These are phyloP conservation scores for Zalerion maritima DNA, from an alignment of 495 filamentous ascomycete genomes.

Conservation along the genomic window DNA sequence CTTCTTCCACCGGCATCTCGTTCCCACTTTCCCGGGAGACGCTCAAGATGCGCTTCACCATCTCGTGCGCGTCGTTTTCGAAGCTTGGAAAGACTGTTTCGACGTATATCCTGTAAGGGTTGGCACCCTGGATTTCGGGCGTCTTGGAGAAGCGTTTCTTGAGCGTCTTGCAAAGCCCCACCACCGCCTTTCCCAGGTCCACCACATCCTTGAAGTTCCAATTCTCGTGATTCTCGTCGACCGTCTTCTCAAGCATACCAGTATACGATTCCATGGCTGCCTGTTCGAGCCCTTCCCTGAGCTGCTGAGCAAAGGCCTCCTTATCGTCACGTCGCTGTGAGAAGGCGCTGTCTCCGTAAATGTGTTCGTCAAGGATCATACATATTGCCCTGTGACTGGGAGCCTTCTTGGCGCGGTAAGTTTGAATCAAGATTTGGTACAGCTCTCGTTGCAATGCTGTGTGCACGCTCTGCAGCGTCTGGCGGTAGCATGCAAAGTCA, in stretches of 20 bases:
- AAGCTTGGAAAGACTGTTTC: constrained; percentile 77
- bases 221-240: constrained; percentile 58
- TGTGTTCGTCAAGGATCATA: constrained; percentile 70
- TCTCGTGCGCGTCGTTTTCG: constrained; percentile 69
- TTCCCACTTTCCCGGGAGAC: constrained; percentile 48
- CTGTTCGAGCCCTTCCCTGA: constrained; percentile 55
- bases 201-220: constrained; percentile 84
- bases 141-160: constrained; percentile 84
- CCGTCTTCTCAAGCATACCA: constrained; percentile 50
- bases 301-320: constrained; percentile 49
- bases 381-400: constrained; percentile 65
- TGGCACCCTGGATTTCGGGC: constrained; percentile 80
- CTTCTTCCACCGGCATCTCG: constrained; percentile 76
- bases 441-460: constrained; percentile 78
- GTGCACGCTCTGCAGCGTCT: constrained; percentile 58
- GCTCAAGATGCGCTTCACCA: constrained; percentile 66
- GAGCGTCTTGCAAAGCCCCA: constrained; percentile 68
- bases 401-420: constrained; percentile 77
- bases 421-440: constrained; percentile 71
- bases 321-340: constrained; percentile 50
- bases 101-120: constrained; percentile 66
- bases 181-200: constrained; percentile 70
- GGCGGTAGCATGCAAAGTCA: constrained; percentile 62
- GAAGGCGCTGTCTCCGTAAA: constrained; percentile 66
- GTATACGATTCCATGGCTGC: constrained; percentile 64